Conservation (phyloP, 306 rosid species). For the Gynostemma pentaphyllum region DNA sequence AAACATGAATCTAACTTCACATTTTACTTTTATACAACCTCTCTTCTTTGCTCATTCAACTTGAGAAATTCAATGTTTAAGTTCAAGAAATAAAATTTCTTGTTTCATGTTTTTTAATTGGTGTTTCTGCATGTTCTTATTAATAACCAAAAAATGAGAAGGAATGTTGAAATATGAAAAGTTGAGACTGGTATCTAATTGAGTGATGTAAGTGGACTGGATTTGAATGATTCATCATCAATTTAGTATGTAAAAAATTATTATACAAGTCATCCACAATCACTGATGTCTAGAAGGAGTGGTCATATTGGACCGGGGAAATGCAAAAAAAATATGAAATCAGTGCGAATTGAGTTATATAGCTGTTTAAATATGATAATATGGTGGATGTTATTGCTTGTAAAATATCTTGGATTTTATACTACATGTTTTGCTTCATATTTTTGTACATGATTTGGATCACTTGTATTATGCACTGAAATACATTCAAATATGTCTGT, state of each 20-base stretch:
- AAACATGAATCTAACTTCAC: too few species aligned
- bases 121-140: neutral
- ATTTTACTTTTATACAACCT: too few species aligned
- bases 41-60: too few species aligned
- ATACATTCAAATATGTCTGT: neutral
- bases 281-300: neutral
- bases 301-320: neutral
- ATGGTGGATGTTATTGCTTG: neutral
- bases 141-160: neutral
- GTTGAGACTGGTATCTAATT: neutral
- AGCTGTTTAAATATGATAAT: neutral
- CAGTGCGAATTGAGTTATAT: neutral
- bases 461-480: neutral
- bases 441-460: neutral
- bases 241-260: neutral
- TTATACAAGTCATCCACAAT: neutral
- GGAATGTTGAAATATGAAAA: neutral
- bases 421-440: neutral
- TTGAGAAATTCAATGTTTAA: too few species aligned
- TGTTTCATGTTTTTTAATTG: conserved; percentile 1
- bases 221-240: neutral
- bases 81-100: too few species aligned
- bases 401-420: neutral
- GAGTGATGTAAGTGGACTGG: neutral
- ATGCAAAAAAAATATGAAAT: too few species aligned